Evolutionary conservation across 306 rosid genomes (phyloP).

Genomic region (Ormosia semicastrata): DNA sequence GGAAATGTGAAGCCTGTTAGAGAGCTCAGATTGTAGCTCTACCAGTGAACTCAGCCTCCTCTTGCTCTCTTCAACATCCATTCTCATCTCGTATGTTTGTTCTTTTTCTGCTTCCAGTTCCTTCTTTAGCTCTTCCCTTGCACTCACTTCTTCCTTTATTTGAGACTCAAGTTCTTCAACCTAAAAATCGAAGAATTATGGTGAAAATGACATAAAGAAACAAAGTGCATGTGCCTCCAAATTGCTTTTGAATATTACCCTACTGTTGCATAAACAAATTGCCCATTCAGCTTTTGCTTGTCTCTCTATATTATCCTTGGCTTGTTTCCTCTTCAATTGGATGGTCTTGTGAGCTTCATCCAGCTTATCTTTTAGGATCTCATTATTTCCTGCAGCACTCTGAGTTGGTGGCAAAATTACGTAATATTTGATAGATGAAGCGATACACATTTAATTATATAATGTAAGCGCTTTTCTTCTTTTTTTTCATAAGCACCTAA

Average conservation of each 20-base stretch:
- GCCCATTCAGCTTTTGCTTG: slow-evolving; percentile 72
- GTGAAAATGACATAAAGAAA: too few relatives aligned
- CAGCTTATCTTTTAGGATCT: slow-evolving; percentile 37
- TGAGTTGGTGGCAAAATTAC: slow-evolving; percentile 19
- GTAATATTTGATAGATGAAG: neutral
- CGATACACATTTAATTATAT: too few relatives aligned
- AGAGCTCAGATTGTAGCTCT: slow-evolving; percentile 55
- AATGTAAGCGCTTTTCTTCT: too few relatives aligned
- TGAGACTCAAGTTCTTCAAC: slow-evolving; percentile 48
- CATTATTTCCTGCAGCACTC: slow-evolving; percentile 48
- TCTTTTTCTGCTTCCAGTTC: slow-evolving; percentile 45
- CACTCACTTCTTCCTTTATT: slow-evolving; percentile 41
- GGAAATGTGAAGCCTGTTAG: slow-evolving; percentile 48
- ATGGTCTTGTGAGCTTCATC: slow-evolving; percentile 46
- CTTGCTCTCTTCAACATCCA: slow-evolving; percentile 53
- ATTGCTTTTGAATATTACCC: slow-evolving; percentile 39
- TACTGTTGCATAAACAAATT: slow-evolving; percentile 52
- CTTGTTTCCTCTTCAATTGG: slow-evolving; percentile 54
- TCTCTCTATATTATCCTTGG: slow-evolving; percentile 44
- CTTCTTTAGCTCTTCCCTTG: slow-evolving; percentile 37
- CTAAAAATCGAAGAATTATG: slow-evolving; percentile 25
- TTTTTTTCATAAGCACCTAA: too few relatives aligned
- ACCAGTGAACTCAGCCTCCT: slow-evolving; percentile 41
- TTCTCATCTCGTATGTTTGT: slow-evolving; percentile 29
- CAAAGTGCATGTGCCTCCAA: neutral